These are phyloP conservation scores for Phytophthora palmivora DNA, from an alignment of 352 stramenopile species.

Conservation along the genomic window DNA sequence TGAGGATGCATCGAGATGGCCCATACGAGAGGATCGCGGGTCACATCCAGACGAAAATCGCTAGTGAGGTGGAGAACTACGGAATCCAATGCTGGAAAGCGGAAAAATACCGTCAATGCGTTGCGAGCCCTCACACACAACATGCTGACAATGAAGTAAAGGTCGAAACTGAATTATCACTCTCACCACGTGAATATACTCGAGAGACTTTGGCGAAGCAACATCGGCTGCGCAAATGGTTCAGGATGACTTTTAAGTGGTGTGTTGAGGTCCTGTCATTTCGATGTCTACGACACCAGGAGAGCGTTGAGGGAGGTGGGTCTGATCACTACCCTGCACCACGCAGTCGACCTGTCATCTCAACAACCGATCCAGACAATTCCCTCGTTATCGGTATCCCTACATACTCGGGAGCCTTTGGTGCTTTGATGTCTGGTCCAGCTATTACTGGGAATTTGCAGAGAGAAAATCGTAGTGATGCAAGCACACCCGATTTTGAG, in stretches of 20 bases:
- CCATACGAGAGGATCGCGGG: not conserved
- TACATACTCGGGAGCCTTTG: not conserved
- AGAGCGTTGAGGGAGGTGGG: not conserved
- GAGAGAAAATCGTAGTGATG: too few species aligned
- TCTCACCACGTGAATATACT: not conserved
- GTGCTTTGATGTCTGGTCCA: not conserved
- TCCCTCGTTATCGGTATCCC: not conserved
- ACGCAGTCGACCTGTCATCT: not conserved
- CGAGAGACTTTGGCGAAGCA: not conserved
- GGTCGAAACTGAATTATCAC: not conserved
- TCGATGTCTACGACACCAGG: conserved; percentile 1
- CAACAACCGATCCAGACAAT: not conserved
- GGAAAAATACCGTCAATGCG: not conserved
- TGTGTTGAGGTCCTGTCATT: conserved; percentile 10
- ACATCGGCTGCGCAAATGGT: conserved; percentile 7
- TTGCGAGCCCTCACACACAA: not conserved
- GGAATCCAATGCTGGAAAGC: conserved; percentile 2
- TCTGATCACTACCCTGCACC: not conserved
- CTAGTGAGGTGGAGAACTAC: conserved; percentile 1
- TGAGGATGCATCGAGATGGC: not conserved
- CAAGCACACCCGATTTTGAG: too few species aligned
- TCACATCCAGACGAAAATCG: not conserved
- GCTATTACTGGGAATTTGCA: too few species aligned
- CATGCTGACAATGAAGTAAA: not conserved
- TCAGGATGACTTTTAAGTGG: conserved; percentile 6